Base-by-base conservation (phyloP, 1,139 yeast genomes). In the Suhomyces maxii region DNA sequence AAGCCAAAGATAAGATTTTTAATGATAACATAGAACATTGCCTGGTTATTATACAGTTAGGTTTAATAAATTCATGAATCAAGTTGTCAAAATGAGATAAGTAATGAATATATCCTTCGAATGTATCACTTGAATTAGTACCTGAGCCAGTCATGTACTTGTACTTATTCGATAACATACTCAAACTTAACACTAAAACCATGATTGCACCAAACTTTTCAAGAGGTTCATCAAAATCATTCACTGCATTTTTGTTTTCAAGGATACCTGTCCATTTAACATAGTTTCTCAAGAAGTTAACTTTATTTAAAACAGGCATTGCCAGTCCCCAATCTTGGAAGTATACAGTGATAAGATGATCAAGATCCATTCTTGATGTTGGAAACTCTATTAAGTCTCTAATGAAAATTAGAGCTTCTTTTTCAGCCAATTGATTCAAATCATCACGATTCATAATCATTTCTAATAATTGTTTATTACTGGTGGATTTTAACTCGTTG, bases 281-380 rank as follows among this genome's bases (percentile, higher is more conserved):
- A 57, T 86, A 89, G 53, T 80, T 80, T 31, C 72, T 69, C 58
- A 85, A 69, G 57, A 89, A 89, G 6, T 80, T 73, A 41, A 79
- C 78, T 56, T 83, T 82, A 61, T 87, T 88, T 44, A 89, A 61
- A 9, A 88, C 73, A 0, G 96, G 95, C 37, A 85, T 72, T 12
- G 81, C 67, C 37, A 78, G 75, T 33, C 89, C 86, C 96, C 97
- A 90, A 51, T 86, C 86, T 52, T 83, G 84, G 66, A 89, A 89
- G 61, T 80, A 90, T 1, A 78, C 63, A 0, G 84, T 77, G 36
- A 81, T 71, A 35, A 82, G 67, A 30, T 79, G 79, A 55, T 84
- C 87, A 52, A 82, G 60, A 50, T 82, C 83, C 39, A 79, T 59
- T 47, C 82, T 73, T 14, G 83, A 66, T 2, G 43, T 61, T 1